A percentile compares a stretch with the other conserved stretches of the same genome.
Conservation (phyloP, 2,329 filamentous ascomycete species). For the Colletotrichum sidae region DNA sequence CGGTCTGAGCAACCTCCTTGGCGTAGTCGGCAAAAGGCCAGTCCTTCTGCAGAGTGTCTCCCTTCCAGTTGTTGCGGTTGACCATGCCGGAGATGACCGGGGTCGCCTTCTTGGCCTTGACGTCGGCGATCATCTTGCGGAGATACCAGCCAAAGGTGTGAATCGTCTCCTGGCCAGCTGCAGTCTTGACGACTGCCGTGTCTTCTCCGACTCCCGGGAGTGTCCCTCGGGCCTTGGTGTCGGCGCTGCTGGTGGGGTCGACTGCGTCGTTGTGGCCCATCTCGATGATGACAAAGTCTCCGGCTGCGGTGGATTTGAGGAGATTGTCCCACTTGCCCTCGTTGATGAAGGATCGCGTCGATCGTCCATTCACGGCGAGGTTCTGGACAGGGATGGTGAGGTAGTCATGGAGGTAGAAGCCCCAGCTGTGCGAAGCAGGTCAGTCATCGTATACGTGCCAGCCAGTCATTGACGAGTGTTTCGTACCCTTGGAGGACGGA, state of each 20-base stretch:
- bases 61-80: slow-evolving; percentile 38
- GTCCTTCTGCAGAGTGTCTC: slow-evolving; percentile 32
- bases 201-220: slow-evolving; percentile 41
- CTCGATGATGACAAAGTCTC: slow-evolving; percentile 42
- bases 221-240: slow-evolving; percentile 40
- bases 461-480: neutral
- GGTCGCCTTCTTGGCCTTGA: slow-evolving; percentile 36
- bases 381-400: slow-evolving; percentile 33
- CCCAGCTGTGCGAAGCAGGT: slow-evolving; percentile 33
- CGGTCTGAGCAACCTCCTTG: slow-evolving; percentile 34
- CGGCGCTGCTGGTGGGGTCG: slow-evolving; percentile 36
- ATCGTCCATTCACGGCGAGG: slow-evolving; percentile 37
- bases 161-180: slow-evolving; percentile 38
- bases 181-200: slow-evolving; percentile 38
- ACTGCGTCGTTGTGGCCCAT: slow-evolving; percentile 44
- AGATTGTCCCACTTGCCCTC: slow-evolving; percentile 39
- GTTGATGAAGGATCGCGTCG: slow-evolving; percentile 40
- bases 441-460: neutral
- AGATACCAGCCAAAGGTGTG: slow-evolving; percentile 44
- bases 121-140: slow-evolving; percentile 43
- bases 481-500: slow-evolving; percentile 7
- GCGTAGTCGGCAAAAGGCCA: slow-evolving; percentile 43
- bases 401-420: slow-evolving; percentile 33
- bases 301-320: slow-evolving; percentile 29
- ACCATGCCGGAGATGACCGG: slow-evolving; percentile 44